Evolutionary conservation across 2,329 filamentous ascomycete genomes (phyloP), one percentile per base, ranked within the genome.

Genomic region (Neurospora crassa): DNA sequence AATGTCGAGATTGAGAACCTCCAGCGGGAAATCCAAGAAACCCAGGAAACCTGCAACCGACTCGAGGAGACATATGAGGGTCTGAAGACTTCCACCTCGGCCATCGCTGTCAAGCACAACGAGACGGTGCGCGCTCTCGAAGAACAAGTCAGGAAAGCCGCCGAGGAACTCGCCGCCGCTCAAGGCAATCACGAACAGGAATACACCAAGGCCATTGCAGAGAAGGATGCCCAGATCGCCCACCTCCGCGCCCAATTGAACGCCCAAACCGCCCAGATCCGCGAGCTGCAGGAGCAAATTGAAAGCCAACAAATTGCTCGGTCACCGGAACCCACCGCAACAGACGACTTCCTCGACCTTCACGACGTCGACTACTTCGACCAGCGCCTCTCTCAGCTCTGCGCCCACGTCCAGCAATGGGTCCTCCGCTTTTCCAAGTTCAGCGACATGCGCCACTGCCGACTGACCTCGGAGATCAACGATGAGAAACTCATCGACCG

Each of bases 361-460:
- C 89, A 89, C 75, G 94, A 97, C 78, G 94, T 97, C 80, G 94
- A 97, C 82, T 94, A 97, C 84, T 98, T 99, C 79, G 94, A 97
- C 78, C 89, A 89, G 77, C 92, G 94, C 59, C 99, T 96, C 80
- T 94, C 97, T 80, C 92, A 96, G 81, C 89, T 99, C 67, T 99
- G 94, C 82, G 92, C 95, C 76, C 94, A 97, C 79, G 93, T 97
- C 59, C 94, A 97, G 80, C 94, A 97, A 82, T 99, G 96, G 96
- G 94, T 99, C 69, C 84, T 97, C 76, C 92, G 96, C 78, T 99
- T 99, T 84, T 97, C 94, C 76, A 98, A 98, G 80, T 96, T 96
- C 82, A 98, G 94, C 68, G 95, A 98, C 81, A 93, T 94, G 83
- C 91, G 92, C 76, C 88, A 92, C 71, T 97, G 94, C 80, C 92